Base-by-base conservation (phyloP, 176 grass and related monocot genomes). In the Melocanna baccifera region DNA sequence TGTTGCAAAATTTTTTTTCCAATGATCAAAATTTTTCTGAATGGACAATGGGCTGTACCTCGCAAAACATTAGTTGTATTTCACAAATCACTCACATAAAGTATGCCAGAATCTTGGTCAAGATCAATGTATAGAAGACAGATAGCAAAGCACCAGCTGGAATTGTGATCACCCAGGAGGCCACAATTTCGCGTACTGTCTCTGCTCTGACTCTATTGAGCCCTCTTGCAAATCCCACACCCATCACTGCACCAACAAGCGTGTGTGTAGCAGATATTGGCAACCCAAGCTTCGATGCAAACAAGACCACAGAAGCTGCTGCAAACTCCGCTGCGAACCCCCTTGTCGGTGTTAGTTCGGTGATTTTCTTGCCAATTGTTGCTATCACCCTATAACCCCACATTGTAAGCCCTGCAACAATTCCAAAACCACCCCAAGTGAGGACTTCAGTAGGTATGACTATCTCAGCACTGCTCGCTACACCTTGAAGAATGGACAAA, bases 281-380 rank as follows among this genome's bases (percentile, higher is more conserved):
- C 51, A 96, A 85, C 14, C 91, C 96, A 65, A 99, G 91, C 69
- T 99, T 99, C 15, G 96, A 96, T 56, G 96, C 96, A 78, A 99
- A 87, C 16, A 99, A 78, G 9, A 94, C 96, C 63, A 99, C 96
- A 42, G 96, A 96, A 73, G 96, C 96, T 13, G 96, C 96, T 2
- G 96, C 96, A 78, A 99, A 94, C 66, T 99, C 96, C 48, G 96
- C 96, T 1, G 96, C 91, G 12, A 99, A 96, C 2, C 96, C 96
- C 73, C 96, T 90, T 4, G 96, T 99, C 15, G 96, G 96, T 12
- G 96, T 99, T 48, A 99, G 65, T 76, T 99, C 93, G 0, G 96
- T 99, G 79, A 96, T 99, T 84, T 96, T 99, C 91, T 93, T 96
- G 69, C 93, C 96, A 72, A 99, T 99, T 81, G 96, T 99, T 51